A percentile compares a stretch with the other conserved stretches of the same genome.
Conservation (phyloP, 2,329 filamentous ascomycete genomes). For the Ustilaginoidea virens region DNA sequence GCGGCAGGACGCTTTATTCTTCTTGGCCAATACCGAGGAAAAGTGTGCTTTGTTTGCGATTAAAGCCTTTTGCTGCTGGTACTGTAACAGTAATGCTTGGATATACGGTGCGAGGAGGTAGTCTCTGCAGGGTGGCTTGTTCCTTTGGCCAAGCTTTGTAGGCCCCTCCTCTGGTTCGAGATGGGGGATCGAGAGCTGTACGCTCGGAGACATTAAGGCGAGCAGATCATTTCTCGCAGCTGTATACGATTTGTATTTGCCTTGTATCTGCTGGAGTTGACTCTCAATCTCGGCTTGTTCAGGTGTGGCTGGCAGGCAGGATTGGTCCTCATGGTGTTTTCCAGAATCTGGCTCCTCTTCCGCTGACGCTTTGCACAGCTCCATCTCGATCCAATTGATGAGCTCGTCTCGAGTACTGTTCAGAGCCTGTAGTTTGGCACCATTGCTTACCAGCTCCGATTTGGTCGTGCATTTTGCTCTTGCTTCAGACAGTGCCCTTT, state of each 20-base stretch:
- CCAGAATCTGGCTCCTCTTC: conserved; percentile 16
- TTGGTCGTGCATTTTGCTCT: conserved; percentile 22
- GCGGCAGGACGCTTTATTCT: conserved; percentile 34
- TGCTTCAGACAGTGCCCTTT: conserved; percentile 35
- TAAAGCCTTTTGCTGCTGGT: conserved; percentile 39
- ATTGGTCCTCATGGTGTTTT: conserved; percentile 9
- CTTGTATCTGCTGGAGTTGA: conserved; percentile 31
- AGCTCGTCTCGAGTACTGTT: conserved; percentile 40
- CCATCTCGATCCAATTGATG: conserved; percentile 50
- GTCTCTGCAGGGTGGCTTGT: conserved; percentile 11
- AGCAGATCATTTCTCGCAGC: conserved; percentile 33
- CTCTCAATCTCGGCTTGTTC: conserved; percentile 18
- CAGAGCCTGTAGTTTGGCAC: conserved; percentile 35
- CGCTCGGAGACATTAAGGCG: conserved; percentile 18
- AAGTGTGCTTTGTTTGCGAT: conserved; percentile 45
- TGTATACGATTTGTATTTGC: conserved; percentile 39
- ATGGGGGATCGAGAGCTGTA: conserved; percentile 11
- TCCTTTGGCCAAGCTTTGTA: conserved; percentile 5
- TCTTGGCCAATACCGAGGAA: conserved; percentile 30
- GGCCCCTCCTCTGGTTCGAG: conserved; percentile 1
- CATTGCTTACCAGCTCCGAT: conserved; percentile 20
- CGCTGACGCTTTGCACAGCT: conserved; percentile 35
- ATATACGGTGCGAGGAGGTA: conserved; percentile 42
- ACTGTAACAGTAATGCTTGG: conserved; percentile 33
- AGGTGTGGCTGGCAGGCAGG: conserved; percentile 8